Evolutionary conservation across 2,329 filamentous ascomycete species (phyloP).

Genomic region (Eutypella sp.): DNA sequence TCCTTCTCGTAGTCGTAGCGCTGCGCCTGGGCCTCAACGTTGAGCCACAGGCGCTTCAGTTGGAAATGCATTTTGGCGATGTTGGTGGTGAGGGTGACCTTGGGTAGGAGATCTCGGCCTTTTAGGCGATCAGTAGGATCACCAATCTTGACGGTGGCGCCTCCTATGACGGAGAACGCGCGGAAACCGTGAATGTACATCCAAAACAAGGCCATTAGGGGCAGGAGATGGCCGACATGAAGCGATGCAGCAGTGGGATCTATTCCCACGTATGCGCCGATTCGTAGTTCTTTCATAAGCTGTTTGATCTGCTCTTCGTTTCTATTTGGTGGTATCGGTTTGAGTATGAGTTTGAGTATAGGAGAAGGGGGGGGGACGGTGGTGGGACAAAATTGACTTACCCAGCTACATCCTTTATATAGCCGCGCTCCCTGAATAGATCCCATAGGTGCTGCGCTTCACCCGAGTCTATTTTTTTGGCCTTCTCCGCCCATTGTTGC

Average conservation of each 20-base stretch:
- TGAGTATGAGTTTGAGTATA: constrained; percentile 3
- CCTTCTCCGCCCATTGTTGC: constrained; percentile 43
- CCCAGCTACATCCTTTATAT: constrained; percentile 71
- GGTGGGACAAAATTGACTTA: constrained; percentile 40
- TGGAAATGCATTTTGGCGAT: constrained; percentile 65
- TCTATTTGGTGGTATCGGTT: no score
- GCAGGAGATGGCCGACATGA: constrained; percentile 75
- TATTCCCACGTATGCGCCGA: constrained; percentile 74
- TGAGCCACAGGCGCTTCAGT: constrained; percentile 66
- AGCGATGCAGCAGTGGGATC: constrained; percentile 77
- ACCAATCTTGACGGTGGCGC: constrained; percentile 72
- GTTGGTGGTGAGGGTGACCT: constrained; percentile 55
- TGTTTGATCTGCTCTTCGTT: constrained; percentile 47
- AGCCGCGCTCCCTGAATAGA: constrained; percentile 65
- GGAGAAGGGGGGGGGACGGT: constrained; percentile 1
- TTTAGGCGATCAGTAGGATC: constrained; percentile 69
- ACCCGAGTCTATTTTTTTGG: constrained; percentile 44
- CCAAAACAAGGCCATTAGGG: constrained; percentile 81
- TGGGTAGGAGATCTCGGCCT: constrained; percentile 50
- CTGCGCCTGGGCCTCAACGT: constrained; percentile 61
- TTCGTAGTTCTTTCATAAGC: constrained; percentile 59
- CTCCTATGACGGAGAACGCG: constrained; percentile 63
- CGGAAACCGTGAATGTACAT: constrained; percentile 72
- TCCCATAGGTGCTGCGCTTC: constrained; percentile 52
- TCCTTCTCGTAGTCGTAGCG: constrained; percentile 61